Evolutionary conservation across 129 eudicot genomes (phyloP).

Genomic region (Artemisia tridentata): DNA sequence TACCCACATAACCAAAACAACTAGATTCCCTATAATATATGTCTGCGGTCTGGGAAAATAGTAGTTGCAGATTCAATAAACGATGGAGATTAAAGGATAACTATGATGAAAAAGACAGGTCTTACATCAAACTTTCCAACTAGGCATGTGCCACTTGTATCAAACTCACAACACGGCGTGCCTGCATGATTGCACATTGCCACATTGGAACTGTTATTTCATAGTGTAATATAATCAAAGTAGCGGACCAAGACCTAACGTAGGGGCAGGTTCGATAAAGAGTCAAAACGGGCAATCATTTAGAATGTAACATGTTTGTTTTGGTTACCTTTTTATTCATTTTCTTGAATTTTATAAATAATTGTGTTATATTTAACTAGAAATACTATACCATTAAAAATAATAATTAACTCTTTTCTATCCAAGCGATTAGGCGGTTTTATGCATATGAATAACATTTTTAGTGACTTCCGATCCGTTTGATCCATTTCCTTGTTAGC

Average conservation of each 20-base stretch:
- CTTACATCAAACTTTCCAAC: slow-evolving; percentile 76
- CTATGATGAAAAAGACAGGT: background rate
- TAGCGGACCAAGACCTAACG: background rate
- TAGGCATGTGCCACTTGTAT: slow-evolving; percentile 66
- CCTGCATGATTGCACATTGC: slow-evolving; percentile 45
- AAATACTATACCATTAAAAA: no score
- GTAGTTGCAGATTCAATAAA: slow-evolving; percentile 6
- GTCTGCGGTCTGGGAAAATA: slow-evolving; percentile 75
- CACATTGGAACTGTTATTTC: slow-evolving; percentile 12
- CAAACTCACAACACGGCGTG: slow-evolving; percentile 85
- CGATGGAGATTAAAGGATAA: background rate
- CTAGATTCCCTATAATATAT: slow-evolving; percentile 77
- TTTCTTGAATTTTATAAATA: no score
- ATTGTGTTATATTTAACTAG: no score
- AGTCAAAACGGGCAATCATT: no score
- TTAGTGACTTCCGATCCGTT: background rate
- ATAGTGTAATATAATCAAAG: background rate
- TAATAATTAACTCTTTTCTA: no score
- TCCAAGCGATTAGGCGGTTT: background rate
- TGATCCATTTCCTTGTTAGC: no score
- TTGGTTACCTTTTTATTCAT: no score
- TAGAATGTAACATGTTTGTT: no score
- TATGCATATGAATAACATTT: background rate
- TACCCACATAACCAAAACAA: slow-evolving; percentile 67
- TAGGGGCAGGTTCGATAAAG: no score